Evolutionary conservation across 129 eudicot species (phyloP), one percentile per base, ranked within the genome.

Genomic region (Logfia minima): DNA sequence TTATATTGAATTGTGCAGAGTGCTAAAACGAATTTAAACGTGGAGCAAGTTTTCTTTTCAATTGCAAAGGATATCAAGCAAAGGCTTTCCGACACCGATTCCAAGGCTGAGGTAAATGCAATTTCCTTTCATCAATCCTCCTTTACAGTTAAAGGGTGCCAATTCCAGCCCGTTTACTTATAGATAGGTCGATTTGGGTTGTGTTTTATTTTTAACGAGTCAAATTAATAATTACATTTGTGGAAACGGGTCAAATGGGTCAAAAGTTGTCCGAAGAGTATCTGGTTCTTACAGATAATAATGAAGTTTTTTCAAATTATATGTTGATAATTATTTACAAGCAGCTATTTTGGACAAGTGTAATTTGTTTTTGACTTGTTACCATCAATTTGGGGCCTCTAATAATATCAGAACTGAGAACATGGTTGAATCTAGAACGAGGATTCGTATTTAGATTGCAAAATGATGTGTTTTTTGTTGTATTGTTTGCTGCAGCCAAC

Each of bases 81-180:
- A 79, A 82, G 91, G 87, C 88, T 87, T 75, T 86, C 91, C 4
- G 91, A 87, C 75, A 81, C 91, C 8, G 91, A 87, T 56, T 65
- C 91, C 22, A 87, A 76, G 85, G 85, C 82, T 22, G 88, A 76
- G 86, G 88, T 87, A 82, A 58, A 34, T 41, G 43, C 76, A 43
- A 52, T 41, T 21, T 29, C 3, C 45, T 16, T 37, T 14, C 70
- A 64, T 22, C 0, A 35, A 53, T 65, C 26, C 65, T 18, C 16
- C 17, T 16, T 68, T 39, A 24, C 24, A 55, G 4, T 29, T 22
- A 37, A 26, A 22, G 61, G 61, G 60, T 16, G 66, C 26, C 28
- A 39, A 21, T n/a, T 3, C 39, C 3, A 1, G 19, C 63, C 63
- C 3, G 1, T 58, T 29, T 28, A 29, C 19, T 26, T 64, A 21